Percentiles rank a stretch among this genome's conserved stretches.
Conservation (phyloP, 768 basidiomycete genomes). For the Amanita molliuscula region DNA sequence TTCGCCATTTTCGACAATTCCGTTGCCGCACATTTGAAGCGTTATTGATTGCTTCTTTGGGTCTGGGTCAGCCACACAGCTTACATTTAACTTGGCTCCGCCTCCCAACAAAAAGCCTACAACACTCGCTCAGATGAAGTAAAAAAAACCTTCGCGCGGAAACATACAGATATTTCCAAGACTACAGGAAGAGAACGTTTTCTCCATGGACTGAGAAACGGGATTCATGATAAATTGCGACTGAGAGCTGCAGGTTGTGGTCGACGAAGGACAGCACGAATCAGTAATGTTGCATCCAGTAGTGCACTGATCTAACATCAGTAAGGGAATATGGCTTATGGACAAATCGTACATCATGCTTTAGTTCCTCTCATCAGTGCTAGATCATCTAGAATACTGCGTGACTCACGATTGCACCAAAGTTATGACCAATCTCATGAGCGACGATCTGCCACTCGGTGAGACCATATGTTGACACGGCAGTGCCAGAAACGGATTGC, state of each 20-base stretch:
- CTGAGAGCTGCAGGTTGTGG: constrained; percentile 50
- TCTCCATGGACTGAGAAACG: constrained; percentile 52
- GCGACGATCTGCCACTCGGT: constrained; percentile 79
- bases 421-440: constrained; percentile 82
- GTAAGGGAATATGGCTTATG: constrained; percentile 5
- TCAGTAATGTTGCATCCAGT: constrained; percentile 47
- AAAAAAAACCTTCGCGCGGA: constrained; percentile 4
- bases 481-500: constrained; percentile 66
- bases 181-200: constrained; percentile 66
- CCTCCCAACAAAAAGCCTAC: constrained; percentile 56
- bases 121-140: not conserved
- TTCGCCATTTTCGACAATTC: constrained; percentile 74
- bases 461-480: constrained; percentile 65
- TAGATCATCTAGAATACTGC: constrained; percentile 4
- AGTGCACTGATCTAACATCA: constrained; percentile 37
- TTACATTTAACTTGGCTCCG: constrained; percentile 41
- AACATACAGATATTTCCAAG: constrained; percentile 77
- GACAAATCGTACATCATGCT: constrained; percentile 44
- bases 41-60: constrained; percentile 36
- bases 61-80: constrained; percentile 59
- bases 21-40: constrained; percentile 73
- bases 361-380: constrained; percentile 11
- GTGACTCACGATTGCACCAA: constrained; percentile 72
- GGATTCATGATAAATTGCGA: constrained; percentile 80
- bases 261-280: constrained; percentile 61